Evolutionary conservation across 148 eudicot genomes (phyloP).

Genomic region (Diospyros kaki): DNA sequence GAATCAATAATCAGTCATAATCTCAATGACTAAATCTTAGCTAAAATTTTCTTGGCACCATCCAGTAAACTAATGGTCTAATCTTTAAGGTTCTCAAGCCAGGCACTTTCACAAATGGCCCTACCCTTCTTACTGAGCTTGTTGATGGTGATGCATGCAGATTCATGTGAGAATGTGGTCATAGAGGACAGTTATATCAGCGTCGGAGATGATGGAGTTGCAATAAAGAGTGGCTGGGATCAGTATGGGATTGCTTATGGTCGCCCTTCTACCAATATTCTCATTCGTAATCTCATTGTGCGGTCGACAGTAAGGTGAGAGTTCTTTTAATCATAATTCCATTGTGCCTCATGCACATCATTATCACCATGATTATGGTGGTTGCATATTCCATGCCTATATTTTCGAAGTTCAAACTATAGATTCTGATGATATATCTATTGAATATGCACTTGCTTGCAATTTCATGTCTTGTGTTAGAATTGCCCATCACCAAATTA

Average conservation of each 20-base stretch:
- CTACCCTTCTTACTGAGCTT: background rate
- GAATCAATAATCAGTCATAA: no score
- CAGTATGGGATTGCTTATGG: constrained; percentile 50
- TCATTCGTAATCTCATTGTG: constrained; percentile 79
- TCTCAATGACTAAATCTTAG: no score
- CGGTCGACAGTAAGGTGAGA: constrained; percentile 87
- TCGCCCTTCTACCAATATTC: constrained; percentile 63
- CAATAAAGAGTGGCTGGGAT: constrained; percentile 61
- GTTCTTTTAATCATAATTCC: constrained; percentile 2
- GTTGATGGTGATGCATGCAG: constrained; percentile 28
- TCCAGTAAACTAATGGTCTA: no score
- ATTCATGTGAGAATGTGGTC: constrained; percentile 91
- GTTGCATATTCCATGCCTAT: background rate
- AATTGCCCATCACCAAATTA: background rate
- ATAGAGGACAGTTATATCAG: constrained; percentile 95
- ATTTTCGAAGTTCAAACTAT: background rate
- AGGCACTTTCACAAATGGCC: no score
- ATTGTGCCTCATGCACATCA: background rate
- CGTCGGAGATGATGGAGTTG: constrained; percentile 53
- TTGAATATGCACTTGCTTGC: background rate
- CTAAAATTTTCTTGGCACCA: no score
- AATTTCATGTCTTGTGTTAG: background rate
- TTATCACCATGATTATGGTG: background rate
- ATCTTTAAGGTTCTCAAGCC: no score
- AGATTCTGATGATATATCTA: background rate